Percentiles rank a stretch among this genome's conserved stretches.
Conservation (phyloP, 2,329 filamentous ascomycete genomes). For the Zymoseptoria crescenta region DNA sequence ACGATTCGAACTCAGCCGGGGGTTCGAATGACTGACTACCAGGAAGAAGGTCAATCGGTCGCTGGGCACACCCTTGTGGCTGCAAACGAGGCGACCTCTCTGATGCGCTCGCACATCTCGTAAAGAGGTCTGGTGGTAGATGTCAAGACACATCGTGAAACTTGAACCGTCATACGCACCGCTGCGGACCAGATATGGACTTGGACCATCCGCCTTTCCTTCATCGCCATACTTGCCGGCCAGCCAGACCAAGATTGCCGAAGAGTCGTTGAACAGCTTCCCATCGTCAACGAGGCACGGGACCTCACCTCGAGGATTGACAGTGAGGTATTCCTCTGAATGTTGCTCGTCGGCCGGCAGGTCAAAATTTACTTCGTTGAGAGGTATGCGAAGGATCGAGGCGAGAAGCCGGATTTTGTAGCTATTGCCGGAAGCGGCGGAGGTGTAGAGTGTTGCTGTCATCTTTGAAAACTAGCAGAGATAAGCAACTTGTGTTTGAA, state of each 20-base stretch:
- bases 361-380: constrained; percentile 7
- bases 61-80: too few relatives aligned
- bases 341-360: constrained; percentile 8
- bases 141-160: too few relatives aligned
- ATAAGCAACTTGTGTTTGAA: too few relatives aligned
- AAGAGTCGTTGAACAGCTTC: constrained; percentile 6
- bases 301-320: constrained; percentile 10
- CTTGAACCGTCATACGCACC: too few relatives aligned
- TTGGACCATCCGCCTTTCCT: background rate
- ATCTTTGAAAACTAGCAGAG: background rate
- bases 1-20: too few relatives aligned
- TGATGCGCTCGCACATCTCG: too few relatives aligned
- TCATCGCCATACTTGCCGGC: background rate
- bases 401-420: constrained; percentile 11
- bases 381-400: constrained; percentile 6
- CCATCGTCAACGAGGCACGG: constrained; percentile 7
- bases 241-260: constrained; percentile 5
- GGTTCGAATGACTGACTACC: too few relatives aligned
- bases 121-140: too few relatives aligned
- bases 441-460: background rate
- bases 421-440: constrained; percentile 6
- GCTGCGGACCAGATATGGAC: constrained; percentile 5
- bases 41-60: too few relatives aligned
- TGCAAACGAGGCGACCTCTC: too few relatives aligned
- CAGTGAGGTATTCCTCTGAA: constrained; percentile 4